Conservation (phyloP, 768 basidiomycete genomes). For the Suillus americanus region DNA sequence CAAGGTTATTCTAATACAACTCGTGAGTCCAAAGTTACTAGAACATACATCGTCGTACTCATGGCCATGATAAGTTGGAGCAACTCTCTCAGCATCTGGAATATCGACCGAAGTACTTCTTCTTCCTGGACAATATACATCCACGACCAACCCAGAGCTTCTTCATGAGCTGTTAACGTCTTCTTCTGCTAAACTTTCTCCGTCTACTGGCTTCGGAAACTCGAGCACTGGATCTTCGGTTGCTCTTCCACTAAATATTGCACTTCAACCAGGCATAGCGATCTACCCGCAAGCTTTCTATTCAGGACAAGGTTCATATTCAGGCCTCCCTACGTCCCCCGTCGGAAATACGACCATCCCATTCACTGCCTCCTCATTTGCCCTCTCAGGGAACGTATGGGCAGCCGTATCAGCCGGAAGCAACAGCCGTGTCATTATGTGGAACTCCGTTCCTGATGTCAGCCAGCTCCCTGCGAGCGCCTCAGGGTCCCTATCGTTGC, state of each 20-base stretch:
- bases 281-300: conserved; percentile 64
- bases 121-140: conserved; percentile 76
- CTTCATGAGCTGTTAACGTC: conserved; percentile 69
- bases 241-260: conserved; percentile 67
- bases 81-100: conserved; percentile 57
- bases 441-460: conserved; percentile 78
- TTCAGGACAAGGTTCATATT: conserved; percentile 63
- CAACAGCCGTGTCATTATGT: conserved; percentile 64
- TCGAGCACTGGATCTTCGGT: conserved; percentile 43
- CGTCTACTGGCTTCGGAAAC: conserved; percentile 64
- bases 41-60: conserved; percentile 9
- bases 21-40: conserved; percentile 41
- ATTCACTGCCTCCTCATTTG: conserved; percentile 58
- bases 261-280: conserved; percentile 64
- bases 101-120: conserved; percentile 55
- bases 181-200: conserved; percentile 55
- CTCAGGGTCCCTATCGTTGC: conserved; percentile 53
- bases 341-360: conserved; percentile 47
- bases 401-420: conserved; percentile 58
- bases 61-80: conserved; percentile 54
- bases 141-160: conserved; percentile 68
- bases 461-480: conserved; percentile 59
- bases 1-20: conserved; percentile 76
- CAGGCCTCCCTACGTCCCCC: conserved; percentile 52
- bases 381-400: conserved; percentile 70